Evolutionary conservation across 345 rosid genomes (phyloP), one percentile per base, ranked within the genome.

Genomic region (Arabis hirsuta): DNA sequence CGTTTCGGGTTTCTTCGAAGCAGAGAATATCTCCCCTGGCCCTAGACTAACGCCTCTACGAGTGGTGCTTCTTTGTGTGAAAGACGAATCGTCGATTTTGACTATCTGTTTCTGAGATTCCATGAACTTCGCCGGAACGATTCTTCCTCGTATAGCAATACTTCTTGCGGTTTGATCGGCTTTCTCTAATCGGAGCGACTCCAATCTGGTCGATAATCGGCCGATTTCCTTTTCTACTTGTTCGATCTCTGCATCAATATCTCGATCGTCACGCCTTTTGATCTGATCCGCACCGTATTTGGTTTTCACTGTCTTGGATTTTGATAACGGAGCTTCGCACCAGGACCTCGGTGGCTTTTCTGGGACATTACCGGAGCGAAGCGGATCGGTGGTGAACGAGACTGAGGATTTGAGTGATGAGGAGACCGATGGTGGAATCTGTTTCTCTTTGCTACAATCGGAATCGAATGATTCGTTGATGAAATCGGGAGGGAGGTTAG

Each of bases 21-120:
- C 85, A 7, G 88, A 80, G 68, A 71, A 80, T 9, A 95, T 90
- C 87, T 95, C 98, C 14, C 80, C 79, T 4, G 99, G 99, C 45
- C 99, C 96, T 55, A 95, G 53, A 71, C 99, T 95, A 20, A 90
- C 77, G 3, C 98, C 99, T 79, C 98, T 82, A 2, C 96, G 82
- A 4, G 56, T 81, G 7, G 60, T 81, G 50, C 78, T 7, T 69
- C 71, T 86, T 6, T 82, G 26, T 6, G 86, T 63, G 46, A 81
- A 32, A 36, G 69, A 61, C 3, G 84, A 73, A 8, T 86, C 90
- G 2, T 84, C 90, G n/a, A 73, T 61, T 29, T 73, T 82, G 51
- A 71, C 72, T 29, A 71, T 67, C 70, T 68, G 87, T 71, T 81
- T 90, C 79, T 71, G 86, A 9, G 79, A 20, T 82, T 84, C 96